phyloP scores from a whole-genome alignment of 2,329 filamentous ascomycete species.

The Blumeriella jaapii region DNA sequence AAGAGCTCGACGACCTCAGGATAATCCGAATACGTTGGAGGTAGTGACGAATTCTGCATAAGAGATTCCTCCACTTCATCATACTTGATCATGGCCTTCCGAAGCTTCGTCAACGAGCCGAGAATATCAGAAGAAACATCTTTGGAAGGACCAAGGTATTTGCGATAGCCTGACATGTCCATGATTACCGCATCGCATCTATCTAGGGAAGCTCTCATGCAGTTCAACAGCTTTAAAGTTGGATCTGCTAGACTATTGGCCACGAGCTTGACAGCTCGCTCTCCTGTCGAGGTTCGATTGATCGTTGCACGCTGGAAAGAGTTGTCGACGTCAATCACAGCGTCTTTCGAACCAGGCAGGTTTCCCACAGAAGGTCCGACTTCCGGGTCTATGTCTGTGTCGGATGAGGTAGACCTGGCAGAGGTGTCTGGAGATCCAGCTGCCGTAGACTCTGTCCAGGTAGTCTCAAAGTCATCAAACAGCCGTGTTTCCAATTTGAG shows the following conservation, averaged over 20 bases:
- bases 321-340: conserved; percentile 29
- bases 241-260: conserved; percentile 32
- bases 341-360: conserved; percentile 15
- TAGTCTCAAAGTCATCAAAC: conserved; percentile 28
- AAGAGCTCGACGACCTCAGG: conserved; percentile 42
- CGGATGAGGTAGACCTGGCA: not conserved
- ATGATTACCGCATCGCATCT: conserved; percentile 42
- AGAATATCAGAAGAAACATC: conserved; percentile 33
- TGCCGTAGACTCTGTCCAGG: not conserved
- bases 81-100: conserved; percentile 34
- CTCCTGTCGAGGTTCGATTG: conserved; percentile 20
- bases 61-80: conserved; percentile 37
- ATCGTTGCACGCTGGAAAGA: conserved; percentile 19
- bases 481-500: conserved; percentile 38
- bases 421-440: not conserved
- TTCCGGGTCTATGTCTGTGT: not conserved
- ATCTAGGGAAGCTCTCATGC: conserved; percentile 34
- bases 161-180: conserved; percentile 40
- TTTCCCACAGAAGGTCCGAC: not conserved
- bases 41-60: conserved; percentile 34
- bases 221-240: conserved; percentile 34
- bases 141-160: conserved; percentile 34
- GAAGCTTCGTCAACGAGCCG: conserved; percentile 31
- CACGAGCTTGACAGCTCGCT: conserved; percentile 25
- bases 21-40: conserved; percentile 35